phyloP scores from a whole-genome alignment of 768 basidiomycete species.

The Tylopilus vinaceipallidus region DNA sequence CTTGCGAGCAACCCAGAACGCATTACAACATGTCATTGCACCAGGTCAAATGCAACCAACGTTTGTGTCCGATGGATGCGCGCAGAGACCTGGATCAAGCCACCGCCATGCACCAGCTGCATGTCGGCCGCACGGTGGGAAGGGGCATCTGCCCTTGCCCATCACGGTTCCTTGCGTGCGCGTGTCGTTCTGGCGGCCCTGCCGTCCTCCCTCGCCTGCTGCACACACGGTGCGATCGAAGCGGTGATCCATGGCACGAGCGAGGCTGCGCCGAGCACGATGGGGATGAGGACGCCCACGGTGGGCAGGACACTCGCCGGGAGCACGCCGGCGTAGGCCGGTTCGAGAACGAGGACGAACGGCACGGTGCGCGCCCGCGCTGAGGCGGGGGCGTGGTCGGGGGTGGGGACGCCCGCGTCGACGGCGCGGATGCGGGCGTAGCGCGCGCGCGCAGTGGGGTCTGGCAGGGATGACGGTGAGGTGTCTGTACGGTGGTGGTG shows the following conservation, averaged over 20 bases:
- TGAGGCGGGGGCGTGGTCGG: constrained; percentile 21
- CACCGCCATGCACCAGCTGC: constrained; percentile 26
- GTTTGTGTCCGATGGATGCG: constrained; percentile 1
- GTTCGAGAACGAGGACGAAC: constrained; percentile 56
- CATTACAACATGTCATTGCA: background rate
- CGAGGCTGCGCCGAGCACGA: constrained; percentile 26
- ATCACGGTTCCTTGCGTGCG: constrained; percentile 22
- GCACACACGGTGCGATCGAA: constrained; percentile 21
- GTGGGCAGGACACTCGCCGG: constrained; percentile 50
- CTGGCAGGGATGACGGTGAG: constrained; percentile 5
- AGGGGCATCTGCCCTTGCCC: too few relatives aligned
- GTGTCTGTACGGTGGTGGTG: too few relatives aligned
- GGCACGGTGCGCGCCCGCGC: too few relatives aligned
- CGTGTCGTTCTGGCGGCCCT: background rate
- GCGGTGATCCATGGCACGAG: constrained; percentile 17
- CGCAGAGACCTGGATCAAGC: constrained; percentile 7
- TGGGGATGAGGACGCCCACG: constrained; percentile 25
- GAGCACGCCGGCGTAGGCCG: constrained; percentile 54
- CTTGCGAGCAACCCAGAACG: too few relatives aligned
- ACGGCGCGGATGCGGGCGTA: constrained; percentile 60
- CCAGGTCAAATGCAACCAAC: constrained; percentile 3
- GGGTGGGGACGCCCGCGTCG: constrained; percentile 51
- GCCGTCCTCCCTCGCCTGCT: constrained; percentile 26
- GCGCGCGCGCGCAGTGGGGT: constrained; percentile 37
- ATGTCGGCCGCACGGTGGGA: constrained; percentile 16